These are phyloP conservation scores for Fusarium aywerte DNA, from an alignment of 2,329 filamentous ascomycete genomes.

Conservation along the genomic window DNA sequence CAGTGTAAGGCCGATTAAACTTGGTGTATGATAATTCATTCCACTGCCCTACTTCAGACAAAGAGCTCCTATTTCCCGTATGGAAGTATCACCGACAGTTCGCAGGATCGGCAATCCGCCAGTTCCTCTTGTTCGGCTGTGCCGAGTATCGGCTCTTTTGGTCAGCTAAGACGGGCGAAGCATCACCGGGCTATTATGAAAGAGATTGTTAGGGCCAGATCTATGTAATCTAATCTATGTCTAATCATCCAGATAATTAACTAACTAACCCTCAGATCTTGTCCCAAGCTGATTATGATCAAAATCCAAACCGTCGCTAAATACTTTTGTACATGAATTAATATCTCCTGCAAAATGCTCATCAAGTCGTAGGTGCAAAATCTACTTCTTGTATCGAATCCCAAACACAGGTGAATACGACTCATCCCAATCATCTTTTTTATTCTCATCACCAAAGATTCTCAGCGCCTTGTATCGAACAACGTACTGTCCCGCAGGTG, in stretches of 20 bases:
- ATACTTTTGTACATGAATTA: conserved; percentile 19
- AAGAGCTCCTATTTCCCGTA: accelerated
- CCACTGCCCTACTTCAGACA: too few species aligned
- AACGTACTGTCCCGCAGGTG: conserved; percentile 61
- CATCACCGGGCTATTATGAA: neutral
- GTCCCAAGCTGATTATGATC: neutral
- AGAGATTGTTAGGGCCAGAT: neutral
- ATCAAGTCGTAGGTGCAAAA: neutral
- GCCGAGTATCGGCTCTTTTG: neutral
- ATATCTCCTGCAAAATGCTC: neutral
- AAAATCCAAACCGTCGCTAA: neutral
- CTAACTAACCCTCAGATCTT: neutral
- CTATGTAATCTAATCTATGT: neutral
- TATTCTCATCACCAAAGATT: conserved; percentile 61
- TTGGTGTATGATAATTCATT: neutral
- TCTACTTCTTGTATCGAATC: conserved; percentile 54
- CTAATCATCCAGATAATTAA: neutral
- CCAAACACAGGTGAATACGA: conserved; percentile 56
- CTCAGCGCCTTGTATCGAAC: conserved; percentile 60
- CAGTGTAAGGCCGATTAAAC: neutral
- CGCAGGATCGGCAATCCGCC: neutral
- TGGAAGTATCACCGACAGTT: accelerated
- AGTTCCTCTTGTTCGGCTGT: accelerated
- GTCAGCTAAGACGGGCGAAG: neutral
- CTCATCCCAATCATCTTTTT: conserved; percentile 60